phyloP scores from a whole-genome alignment of 106 monocot species.

The Apostasia shenzhenica region DNA sequence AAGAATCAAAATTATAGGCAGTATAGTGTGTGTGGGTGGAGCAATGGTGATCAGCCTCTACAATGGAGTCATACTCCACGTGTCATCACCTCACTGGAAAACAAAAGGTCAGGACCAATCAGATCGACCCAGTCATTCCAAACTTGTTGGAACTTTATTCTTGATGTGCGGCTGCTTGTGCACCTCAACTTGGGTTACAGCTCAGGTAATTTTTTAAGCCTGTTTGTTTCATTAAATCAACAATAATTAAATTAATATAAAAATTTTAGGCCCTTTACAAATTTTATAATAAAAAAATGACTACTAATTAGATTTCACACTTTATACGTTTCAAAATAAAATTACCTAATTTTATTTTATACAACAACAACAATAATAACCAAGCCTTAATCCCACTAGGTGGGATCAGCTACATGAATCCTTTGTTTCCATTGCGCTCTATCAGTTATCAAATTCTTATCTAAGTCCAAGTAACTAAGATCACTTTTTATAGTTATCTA shows the following conservation, averaged over 20 bases:
- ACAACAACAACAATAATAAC: too few relatives aligned
- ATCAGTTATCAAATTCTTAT: too few relatives aligned
- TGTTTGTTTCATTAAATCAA: not conserved
- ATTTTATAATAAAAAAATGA: too few relatives aligned
- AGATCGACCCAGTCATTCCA: not conserved
- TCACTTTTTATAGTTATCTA: too few relatives aligned
- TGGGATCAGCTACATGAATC: too few relatives aligned
- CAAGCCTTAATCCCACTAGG: too few relatives aligned
- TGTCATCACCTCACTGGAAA: not conserved
- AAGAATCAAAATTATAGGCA: constrained; percentile 16
- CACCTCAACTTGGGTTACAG: not conserved
- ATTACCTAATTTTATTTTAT: too few relatives aligned
- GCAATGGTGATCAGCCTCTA: constrained; percentile 25
- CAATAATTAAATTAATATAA: not conserved
- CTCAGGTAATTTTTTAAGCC: not conserved
- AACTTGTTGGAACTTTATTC: constrained; percentile 1
- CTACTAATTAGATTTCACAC: not conserved
- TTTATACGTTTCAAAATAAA: not conserved
- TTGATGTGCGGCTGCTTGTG: not conserved
- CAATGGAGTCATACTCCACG: not conserved
- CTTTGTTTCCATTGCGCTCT: too few relatives aligned
- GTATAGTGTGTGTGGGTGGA: constrained; percentile 24
- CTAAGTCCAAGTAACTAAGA: too few relatives aligned
- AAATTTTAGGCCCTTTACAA: too few relatives aligned
- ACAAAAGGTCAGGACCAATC: not conserved